Conservation (phyloP, 345 rosid species). For the Arabis hirsuta region DNA sequence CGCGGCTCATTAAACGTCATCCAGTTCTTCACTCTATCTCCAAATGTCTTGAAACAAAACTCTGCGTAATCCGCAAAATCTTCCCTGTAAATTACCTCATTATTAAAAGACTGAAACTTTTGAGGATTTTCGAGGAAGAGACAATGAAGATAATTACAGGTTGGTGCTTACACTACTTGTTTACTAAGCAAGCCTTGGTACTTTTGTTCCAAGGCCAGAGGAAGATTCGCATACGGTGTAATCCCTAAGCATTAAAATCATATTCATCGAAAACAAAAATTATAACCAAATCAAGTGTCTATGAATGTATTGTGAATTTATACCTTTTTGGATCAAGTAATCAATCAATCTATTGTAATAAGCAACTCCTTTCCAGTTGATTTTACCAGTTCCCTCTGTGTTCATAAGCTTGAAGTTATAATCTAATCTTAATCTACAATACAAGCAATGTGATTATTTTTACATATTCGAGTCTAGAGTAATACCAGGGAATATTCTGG, state of each 20-base stretch:
- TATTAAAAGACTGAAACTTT: not conserved
- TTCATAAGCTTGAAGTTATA: slow-evolving; percentile 3
- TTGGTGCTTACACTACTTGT: slow-evolving; percentile 70
- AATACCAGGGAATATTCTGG: slow-evolving; percentile 93
- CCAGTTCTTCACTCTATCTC: slow-evolving; percentile 96
- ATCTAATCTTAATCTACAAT: not conserved
- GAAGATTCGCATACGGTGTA: slow-evolving; percentile 91
- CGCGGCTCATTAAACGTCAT: slow-evolving; percentile 96
- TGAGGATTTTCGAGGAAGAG: not conserved
- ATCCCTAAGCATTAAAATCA: slow-evolving; percentile 55
- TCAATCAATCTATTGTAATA: slow-evolving; percentile 86
- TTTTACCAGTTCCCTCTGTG: slow-evolving; percentile 83
- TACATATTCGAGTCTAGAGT: not conserved
- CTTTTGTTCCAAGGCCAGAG: slow-evolving; percentile 76
- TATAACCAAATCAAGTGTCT: too few species aligned
- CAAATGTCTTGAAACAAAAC: slow-evolving; percentile 84
- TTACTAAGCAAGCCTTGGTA: slow-evolving; percentile 70
- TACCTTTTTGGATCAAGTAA: slow-evolving; percentile 75
- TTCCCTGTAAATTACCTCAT: slow-evolving; percentile 52
- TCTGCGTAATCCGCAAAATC: slow-evolving; percentile 92
- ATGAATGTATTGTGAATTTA: not conserved
- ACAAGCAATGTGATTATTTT: not conserved
- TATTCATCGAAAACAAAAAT: slow-evolving; percentile 7
- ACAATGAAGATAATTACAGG: not conserved
- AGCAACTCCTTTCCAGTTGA: slow-evolving; percentile 91